Base-by-base conservation (phyloP, 768 basidiomycete species). In the Tephrocybe sp. region DNA sequence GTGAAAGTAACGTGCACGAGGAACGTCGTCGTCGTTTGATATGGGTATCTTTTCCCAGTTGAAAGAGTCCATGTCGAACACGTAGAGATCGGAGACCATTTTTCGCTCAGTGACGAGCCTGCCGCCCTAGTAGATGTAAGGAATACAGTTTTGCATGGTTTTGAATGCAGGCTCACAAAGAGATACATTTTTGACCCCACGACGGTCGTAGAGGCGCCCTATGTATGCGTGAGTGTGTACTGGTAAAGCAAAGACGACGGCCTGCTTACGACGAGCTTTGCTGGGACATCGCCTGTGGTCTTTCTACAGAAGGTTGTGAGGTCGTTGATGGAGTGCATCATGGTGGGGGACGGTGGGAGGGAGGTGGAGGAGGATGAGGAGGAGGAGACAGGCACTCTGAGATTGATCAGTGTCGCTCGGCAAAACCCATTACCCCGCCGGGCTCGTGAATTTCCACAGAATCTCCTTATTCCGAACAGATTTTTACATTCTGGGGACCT, bases 181-280 rank as follows among this genome's bases (percentile, higher is more conserved):
- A 97, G 80, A 64, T 89, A 95, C 79, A 94, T 81, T 67, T 87
- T 87, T 38, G 86, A 86, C 41, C 88, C 89, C 27, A 93, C 79
- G 52, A 93, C 86, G 33, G 92, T 94, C n/a, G 90, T 90, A 7
- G 90, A 91, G 19, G 93, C 88, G 47, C 93, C 93, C 88, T 91
- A 38, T 11, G 19, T 25, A 10, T 50, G 31, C 13, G 48, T 51
- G 52, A 45, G 56, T 21, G 37, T 42, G 27, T 36, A 18, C 11
- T 27, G 30, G 16, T 30, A 39, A 33, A 13, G 36, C 12, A 41
- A 29, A 45, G 23, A 31, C 49, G n/a, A 24, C 25, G 19, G 30
- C 8, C 49, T n/a, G 76, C 88, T 50, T 73, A 91, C 91, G 50
- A 94, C 88, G 37, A 94, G 84, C 62, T 87, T 91, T 37, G 89